Evolutionary conservation across 2,329 filamentous ascomycete genomes (phyloP), one percentile per base, ranked within the genome.

Genomic region (Lasiodiplodia citricola): DNA sequence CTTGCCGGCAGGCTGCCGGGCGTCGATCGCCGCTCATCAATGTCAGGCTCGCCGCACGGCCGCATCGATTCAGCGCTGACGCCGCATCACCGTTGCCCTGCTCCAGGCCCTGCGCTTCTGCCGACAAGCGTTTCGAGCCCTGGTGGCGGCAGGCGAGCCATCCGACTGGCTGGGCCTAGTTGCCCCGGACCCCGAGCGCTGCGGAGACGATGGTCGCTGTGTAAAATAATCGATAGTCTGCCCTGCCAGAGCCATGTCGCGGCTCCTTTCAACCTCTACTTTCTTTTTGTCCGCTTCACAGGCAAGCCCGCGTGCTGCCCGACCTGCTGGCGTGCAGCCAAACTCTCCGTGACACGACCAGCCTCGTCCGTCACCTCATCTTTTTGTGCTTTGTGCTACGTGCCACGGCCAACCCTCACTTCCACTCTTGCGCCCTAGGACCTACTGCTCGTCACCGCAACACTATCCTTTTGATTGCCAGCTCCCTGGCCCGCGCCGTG

Each of bases 331-430:
- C 21, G 58, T 50, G 58, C 51, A 28, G 55, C 55, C 7, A 41
- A 14, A 41, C n/a, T 13, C 37, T 18, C 58, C 23, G 60, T 64
- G 47, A 38, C 28, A 64, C 60, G 44, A 28, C 37, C 60, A 52
- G 41, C 5, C 44, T 41, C n/a, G 44, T 21, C 60, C 58, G 35
- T 38, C 60, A 35, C 60, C 52, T 52, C 60, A 50, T 64, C 47
- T 47, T 38, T 64, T 35, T 37, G 31, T 35, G 8, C 31, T 7
- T 11, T 47, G 60, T 64, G 60, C 60, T 52, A 64, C 60, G 60
- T 64, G 18, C 60, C 60, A 64, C 60, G 28, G 44, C 14, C 60
- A 47, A 62, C 60, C 60, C 60, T 64, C 60, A 64, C 60, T 64
- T 64, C 60, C 60, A 52, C 41, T 44, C 58, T 62, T 44, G 35